phyloP scores from a whole-genome alignment of 1,284 basidiomycete species.

The Ustilago shanxiensis region DNA sequence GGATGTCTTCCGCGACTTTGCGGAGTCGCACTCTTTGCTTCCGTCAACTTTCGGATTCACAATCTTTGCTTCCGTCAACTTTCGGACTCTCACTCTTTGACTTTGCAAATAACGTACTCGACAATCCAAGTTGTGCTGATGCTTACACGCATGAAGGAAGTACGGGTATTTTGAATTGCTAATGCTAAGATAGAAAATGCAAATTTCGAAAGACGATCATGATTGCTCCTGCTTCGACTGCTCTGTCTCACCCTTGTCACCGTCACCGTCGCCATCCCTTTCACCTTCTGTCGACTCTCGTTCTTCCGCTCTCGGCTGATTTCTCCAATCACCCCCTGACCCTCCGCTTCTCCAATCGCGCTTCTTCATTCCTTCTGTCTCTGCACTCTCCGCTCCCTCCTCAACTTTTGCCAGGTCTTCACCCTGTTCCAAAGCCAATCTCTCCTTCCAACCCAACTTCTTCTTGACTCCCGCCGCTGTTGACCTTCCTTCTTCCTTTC shows the following conservation, averaged over 20 bases:
- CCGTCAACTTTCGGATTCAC: no score
- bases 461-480: slow-evolving; percentile 28
- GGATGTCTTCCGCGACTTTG: no score
- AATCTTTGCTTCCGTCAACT: no score
- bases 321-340: slow-evolving; percentile 29
- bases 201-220: no score
- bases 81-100: no score
- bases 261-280: neutral
- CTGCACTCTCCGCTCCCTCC: slow-evolving; percentile 4
- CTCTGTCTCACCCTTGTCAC: neutral
- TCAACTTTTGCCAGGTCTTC: slow-evolving; percentile 1
- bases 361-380: slow-evolving; percentile 12
- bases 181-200: neutral
- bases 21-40: no score
- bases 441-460: slow-evolving; percentile 47
- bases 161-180: neutral
- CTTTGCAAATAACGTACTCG: no score
- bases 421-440: slow-evolving; percentile 42
- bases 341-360: slow-evolving; percentile 2
- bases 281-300: neutral
- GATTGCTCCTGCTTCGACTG: neutral
- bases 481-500: slow-evolving; percentile 36
- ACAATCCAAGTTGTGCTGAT: neutral
- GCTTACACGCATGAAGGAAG: neutral
- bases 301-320: slow-evolving; percentile 22